Conservation (phyloP, 352 stramenopile species). For the Pythium dissimile region DNA sequence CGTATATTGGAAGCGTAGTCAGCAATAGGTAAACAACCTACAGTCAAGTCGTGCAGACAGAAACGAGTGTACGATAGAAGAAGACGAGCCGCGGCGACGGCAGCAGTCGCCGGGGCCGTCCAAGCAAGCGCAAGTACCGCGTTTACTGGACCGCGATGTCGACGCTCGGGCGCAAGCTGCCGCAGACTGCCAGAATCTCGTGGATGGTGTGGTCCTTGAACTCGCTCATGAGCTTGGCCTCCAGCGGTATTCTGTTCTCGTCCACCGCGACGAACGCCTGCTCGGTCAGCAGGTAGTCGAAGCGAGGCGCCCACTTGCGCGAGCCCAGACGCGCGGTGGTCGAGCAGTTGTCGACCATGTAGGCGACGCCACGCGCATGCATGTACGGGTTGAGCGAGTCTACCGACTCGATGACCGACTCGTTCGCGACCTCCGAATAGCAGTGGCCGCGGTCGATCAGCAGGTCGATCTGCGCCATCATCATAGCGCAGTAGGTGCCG, state of each 20-base stretch:
- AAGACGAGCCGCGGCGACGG: no score
- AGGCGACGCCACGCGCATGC: constrained; percentile 96
- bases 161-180: constrained; percentile 94
- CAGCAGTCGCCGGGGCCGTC: no score
- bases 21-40: no score
- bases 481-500: constrained; percentile 98
- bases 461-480: constrained; percentile 97
- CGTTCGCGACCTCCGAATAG: constrained; percentile 98
- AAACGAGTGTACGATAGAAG: no score
- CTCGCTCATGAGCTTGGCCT: constrained; percentile 88
- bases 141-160: constrained; percentile 91
- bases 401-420: constrained; percentile 98
- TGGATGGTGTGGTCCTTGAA: constrained; percentile 98
- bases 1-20: no score
- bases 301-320: constrained; percentile 97
- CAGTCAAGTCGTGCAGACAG: no score
- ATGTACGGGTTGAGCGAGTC: constrained; percentile 99
- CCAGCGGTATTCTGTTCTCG: constrained; percentile 87
- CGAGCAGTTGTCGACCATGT: constrained; percentile 99
- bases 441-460: constrained; percentile 94
- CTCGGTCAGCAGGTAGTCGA: constrained; percentile 99
- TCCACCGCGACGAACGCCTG: constrained; percentile 95
- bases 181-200: constrained; percentile 94
- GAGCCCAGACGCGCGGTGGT: constrained; percentile 97
- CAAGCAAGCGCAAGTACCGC: background rate